Percentiles rank a stretch among this genome's conserved stretches.
Conservation (phyloP, 2,329 filamentous ascomycete genomes). For the Penicillium glabrum region DNA sequence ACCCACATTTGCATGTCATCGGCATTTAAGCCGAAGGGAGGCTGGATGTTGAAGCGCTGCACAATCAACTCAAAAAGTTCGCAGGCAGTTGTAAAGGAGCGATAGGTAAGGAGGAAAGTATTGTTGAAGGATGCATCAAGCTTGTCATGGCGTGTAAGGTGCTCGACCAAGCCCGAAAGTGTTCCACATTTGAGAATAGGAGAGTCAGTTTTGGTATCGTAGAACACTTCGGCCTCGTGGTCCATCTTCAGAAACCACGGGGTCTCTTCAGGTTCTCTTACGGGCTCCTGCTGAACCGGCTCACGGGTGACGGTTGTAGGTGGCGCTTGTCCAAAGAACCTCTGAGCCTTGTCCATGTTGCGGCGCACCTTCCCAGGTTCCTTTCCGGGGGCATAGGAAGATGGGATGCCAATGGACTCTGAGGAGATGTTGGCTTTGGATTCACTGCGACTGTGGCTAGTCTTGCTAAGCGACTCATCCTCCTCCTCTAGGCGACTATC, state of each 20-base stretch:
- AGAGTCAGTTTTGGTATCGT: constrained; percentile 76
- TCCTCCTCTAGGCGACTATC: constrained; percentile 34
- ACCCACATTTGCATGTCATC: constrained; percentile 84
- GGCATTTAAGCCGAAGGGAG: constrained; percentile 74
- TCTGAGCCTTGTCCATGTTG: constrained; percentile 48
- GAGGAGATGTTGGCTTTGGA: constrained; percentile 38
- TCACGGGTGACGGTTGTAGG: constrained; percentile 41
- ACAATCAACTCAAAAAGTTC: constrained; percentile 93
- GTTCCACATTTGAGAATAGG: constrained; percentile 86
- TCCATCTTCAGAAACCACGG: constrained; percentile 85
- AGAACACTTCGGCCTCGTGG: constrained; percentile 83
- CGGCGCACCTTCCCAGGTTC: constrained; percentile 41
- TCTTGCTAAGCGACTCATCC: constrained; percentile 23
- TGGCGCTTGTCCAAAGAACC: constrained; percentile 49
- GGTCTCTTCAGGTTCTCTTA: constrained; percentile 67
- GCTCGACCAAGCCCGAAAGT: constrained; percentile 83
- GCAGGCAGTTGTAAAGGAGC: constrained; percentile 86
- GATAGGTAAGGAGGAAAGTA: constrained; percentile 94
- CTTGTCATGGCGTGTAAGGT: constrained; percentile 93
- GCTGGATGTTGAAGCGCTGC: constrained; percentile 87
- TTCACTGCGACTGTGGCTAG: constrained; percentile 29
- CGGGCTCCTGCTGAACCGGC: constrained; percentile 38
- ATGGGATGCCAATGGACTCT: constrained; percentile 47
- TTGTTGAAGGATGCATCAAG: constrained; percentile 95
- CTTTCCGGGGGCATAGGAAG: constrained; percentile 40